Percentiles rank a stretch among this genome's conserved stretches.
phyloP scores from a whole-genome alignment of 148 eudicot genomes.

The Suaeda aralocaspica region DNA sequence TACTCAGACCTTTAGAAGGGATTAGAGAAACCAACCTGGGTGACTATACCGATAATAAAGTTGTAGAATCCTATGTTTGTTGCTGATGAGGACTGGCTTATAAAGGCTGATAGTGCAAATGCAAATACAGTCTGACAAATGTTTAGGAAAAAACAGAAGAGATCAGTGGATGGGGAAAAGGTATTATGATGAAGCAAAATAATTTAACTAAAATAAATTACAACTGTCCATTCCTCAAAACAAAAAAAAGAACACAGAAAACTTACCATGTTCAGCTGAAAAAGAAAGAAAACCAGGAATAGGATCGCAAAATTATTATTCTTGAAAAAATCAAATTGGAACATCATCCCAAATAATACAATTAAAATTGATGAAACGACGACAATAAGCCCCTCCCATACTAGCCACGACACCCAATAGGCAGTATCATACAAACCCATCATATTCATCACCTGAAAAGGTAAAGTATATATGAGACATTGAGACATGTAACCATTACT shows the following conservation, averaged over 20 bases:
- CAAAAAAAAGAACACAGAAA: background rate
- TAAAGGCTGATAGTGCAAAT: slow-evolving; percentile 73
- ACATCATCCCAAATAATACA: slow-evolving; percentile 93
- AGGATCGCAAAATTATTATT: slow-evolving; percentile 67
- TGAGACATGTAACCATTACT: background rate
- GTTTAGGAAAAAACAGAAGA: slow-evolving; percentile 15
- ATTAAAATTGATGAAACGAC: slow-evolving; percentile 66
- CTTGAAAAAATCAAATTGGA: slow-evolving; percentile 85
- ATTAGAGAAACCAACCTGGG: slow-evolving; percentile 53
- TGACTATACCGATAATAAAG: slow-evolving; percentile 69
- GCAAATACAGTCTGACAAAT: slow-evolving; percentile 63
- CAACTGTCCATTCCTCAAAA: background rate
- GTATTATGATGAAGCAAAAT: background rate
- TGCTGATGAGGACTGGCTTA: slow-evolving; percentile 72
- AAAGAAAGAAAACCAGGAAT: slow-evolving; percentile 79
- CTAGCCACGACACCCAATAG: slow-evolving; percentile 91
- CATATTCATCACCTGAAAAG: slow-evolving; percentile 76
- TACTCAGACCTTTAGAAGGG: background rate
- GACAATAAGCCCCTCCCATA: slow-evolving; percentile 77
- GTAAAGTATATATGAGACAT: background rate
- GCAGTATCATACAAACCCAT: slow-evolving; percentile 99
- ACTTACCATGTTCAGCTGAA: slow-evolving; percentile 84
- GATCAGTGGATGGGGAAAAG: background rate
- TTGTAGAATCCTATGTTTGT: slow-evolving; percentile 72
- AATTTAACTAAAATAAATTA: background rate